Base-by-base conservation (phyloP, 345 rosid species). In the Carallia pectinifolia region DNA sequence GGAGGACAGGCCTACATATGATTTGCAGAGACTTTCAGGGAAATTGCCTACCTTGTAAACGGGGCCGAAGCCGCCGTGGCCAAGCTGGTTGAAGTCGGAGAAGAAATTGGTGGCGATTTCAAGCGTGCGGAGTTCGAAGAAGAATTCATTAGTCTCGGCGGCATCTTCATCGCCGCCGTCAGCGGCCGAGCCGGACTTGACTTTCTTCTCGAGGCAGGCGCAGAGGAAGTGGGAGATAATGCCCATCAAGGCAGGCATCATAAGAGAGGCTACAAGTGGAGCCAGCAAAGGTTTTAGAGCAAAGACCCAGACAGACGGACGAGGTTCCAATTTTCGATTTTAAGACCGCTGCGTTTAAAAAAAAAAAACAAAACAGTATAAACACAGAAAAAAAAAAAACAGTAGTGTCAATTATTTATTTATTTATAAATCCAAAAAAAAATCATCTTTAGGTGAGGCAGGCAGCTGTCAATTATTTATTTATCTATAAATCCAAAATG, bases 21-120 rank as follows among this genome's bases (percentile, higher is more conserved):
- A 33, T 33, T 33, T 3, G 27, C 36, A 53, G 29, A 37, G 19
- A 53, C 5, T 18, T 3, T 33, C 2, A 61, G 15, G 29, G 2
- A 61, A 62, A 10, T 4, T 12, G 30, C 36, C 40, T 65, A 90
- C 98, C 90, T 84, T 92, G 88, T 71, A 90, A 73, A 92, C 98
- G 53, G 96, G 96, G 53, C 98, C 98, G 72, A 90, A 92, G 18
- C 98, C 98, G 56, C 98, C 98, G 39, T 85, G 94, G 34, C 98
- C 98, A 39, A 92, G 93, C 77, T 70, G 86, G 65, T 88, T 88
- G 65, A 81, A 70, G 7, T 90, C 95, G 66, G 95, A 90, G 86
- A 92, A 92, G 61, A 62, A 87, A 67, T 83, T 85, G 53, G 98
- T 92, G 10, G 98, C 96, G 31, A 81, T 64, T 71, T 92, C 87